These are phyloP conservation scores for Lagenidium sp. DNA, from an alignment of 352 stramenopile species.

Conservation along the genomic window DNA sequence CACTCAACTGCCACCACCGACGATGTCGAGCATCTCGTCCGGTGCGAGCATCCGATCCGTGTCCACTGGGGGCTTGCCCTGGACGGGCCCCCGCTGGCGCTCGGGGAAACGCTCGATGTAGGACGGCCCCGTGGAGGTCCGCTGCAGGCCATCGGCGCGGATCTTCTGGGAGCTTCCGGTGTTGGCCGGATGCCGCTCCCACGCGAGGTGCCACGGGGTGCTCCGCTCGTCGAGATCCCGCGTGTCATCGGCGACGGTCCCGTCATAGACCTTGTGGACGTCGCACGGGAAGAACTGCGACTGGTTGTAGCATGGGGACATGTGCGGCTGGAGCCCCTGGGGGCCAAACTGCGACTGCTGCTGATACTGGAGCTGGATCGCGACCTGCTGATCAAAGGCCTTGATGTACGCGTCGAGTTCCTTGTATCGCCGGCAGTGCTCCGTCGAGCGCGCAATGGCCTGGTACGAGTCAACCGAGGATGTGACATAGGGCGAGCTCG, in stretches of 20 bases:
- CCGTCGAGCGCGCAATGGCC: constrained; percentile 11
- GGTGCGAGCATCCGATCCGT: constrained; percentile 16
- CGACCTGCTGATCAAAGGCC: constrained; percentile 70
- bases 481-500: constrained; percentile 43
- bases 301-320: constrained; percentile 77
- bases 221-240: constrained; percentile 20
- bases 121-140: constrained; percentile 29
- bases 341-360: constrained; percentile 45
- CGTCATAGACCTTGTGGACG: constrained; percentile 61
- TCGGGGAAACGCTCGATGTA: constrained; percentile 62
- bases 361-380: constrained; percentile 70
- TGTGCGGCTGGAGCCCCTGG: constrained; percentile 61
- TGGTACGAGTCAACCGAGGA: constrained; percentile 34
- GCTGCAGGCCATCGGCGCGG: constrained; percentile 35
- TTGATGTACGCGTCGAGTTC: constrained; percentile 77
- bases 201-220: constrained; percentile 41
- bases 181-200: constrained; percentile 50
- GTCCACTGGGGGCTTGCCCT: constrained; percentile 3
- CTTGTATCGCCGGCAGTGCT: constrained; percentile 52
- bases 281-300: constrained; percentile 77
- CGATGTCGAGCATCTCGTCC: constrained; percentile 34
- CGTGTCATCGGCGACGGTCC: constrained; percentile 41
- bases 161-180: constrained; percentile 58
- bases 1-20: constrained; percentile 26
- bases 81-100: constrained; percentile 20